A percentile compares a stretch with the other conserved stretches of the same genome.
These are phyloP conservation scores for Tulasnella sp. DNA, from an alignment of 768 basidiomycete genomes.

Conservation along the genomic window DNA sequence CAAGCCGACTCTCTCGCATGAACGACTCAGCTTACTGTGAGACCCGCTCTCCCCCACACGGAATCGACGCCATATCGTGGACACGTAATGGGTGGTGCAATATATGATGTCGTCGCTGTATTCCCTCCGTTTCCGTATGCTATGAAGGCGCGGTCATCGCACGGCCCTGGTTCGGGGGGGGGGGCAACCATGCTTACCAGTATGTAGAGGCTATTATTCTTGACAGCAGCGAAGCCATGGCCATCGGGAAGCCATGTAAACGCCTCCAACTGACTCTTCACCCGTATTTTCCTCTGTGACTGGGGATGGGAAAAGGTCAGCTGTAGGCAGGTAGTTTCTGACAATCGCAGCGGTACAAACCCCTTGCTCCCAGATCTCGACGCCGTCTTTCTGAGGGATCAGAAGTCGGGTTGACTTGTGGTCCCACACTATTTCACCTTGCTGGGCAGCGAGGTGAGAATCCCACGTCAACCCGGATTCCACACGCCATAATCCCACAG, in stretches of 20 bases:
- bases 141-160: not conserved
- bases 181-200: conserved; percentile 3
- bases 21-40: not conserved
- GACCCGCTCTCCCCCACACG: not conserved
- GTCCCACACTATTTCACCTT: conserved; percentile 66
- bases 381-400: conserved; percentile 58
- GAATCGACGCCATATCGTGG: not conserved
- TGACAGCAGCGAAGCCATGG: conserved; percentile 65
- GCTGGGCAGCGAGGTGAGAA: conserved; percentile 58
- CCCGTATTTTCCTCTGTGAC: conserved; percentile 61
- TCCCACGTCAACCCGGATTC: conserved; percentile 52
- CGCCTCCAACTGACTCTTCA: conserved; percentile 53
- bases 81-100: not conserved
- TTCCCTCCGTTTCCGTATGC: not conserved
- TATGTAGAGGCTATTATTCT: conserved; percentile 50
- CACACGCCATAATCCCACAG: conserved; percentile 17
- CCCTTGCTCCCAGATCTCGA: conserved; percentile 66
- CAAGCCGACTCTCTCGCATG: not conserved
- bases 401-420: conserved; percentile 66
- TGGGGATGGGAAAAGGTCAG: conserved; percentile 33
- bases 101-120: not conserved
- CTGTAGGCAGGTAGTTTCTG: not conserved
- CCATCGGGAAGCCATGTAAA: conserved; percentile 66
- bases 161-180: not conserved
- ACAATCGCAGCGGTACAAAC: conserved; percentile 38